phyloP scores from a whole-genome alignment of 345 rosid species.

The Cardamine resedifolia region DNA sequence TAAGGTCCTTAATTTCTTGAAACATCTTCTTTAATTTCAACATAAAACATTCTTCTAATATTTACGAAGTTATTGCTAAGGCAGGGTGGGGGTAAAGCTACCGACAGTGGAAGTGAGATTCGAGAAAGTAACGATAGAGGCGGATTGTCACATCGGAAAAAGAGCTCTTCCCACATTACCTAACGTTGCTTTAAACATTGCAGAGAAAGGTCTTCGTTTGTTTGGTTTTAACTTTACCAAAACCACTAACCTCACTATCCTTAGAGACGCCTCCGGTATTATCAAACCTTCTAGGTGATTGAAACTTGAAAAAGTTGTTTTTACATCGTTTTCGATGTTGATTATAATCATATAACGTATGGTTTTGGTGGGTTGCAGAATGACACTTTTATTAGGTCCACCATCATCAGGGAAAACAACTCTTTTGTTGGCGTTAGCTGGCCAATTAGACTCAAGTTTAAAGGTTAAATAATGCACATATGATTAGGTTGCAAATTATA shows the following conservation, averaged over 20 bases:
- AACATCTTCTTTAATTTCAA: not conserved
- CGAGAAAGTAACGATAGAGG: conserved; percentile 67
- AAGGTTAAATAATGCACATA: conserved; percentile 41
- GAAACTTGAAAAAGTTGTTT: not conserved
- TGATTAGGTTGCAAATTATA: conserved; percentile 5
- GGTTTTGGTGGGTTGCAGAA: conserved; percentile 43
- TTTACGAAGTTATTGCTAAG: not conserved
- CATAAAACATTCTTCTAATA: not conserved
- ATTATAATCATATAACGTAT: not conserved
- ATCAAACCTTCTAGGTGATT: conserved; percentile 76
- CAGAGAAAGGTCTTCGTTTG: conserved; percentile 55
- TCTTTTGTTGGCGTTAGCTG: conserved; percentile 74
- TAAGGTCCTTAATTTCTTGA: not conserved
- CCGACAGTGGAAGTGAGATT: conserved; percentile 88
- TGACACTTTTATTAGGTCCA: conserved; percentile 78
- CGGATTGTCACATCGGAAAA: conserved; percentile 72
- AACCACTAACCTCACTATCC: conserved; percentile 70
- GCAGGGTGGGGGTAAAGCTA: conserved; percentile 77
- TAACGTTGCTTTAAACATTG: conserved; percentile 65
- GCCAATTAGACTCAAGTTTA: conserved; percentile 66
- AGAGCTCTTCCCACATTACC: conserved; percentile 91
- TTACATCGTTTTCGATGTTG: not conserved
- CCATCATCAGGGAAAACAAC: conserved; percentile 94
- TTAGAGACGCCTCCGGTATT: conserved; percentile 70
- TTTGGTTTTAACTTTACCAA: conserved; percentile 60